Evolutionary conservation across 139 green algal species (phyloP), one percentile per base, ranked within the genome.

Genomic region (Mychonastes homosphaera): DNA sequence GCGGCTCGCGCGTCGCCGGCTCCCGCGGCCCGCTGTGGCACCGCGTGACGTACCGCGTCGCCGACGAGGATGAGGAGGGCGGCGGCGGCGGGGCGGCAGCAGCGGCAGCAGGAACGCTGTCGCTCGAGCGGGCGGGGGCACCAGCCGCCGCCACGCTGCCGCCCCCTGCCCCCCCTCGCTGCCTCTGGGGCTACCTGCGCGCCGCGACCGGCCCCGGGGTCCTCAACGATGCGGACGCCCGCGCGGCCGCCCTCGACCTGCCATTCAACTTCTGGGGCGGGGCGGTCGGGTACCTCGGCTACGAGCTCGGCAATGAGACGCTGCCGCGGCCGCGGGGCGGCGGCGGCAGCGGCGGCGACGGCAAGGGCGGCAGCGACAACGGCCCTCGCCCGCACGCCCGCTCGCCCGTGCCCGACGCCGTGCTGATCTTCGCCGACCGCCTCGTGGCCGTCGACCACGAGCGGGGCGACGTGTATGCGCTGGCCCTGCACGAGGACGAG

Each of bases 191-290:
- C 30, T 84, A 75, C 50, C 62, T 90, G 24, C 36, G 84, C 30
- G 30, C 27, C 9, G 12, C 6, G 9, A 47, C 68, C 32, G 55
- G 53, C 28, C 53, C 73, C 56, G 10, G n/a, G 26, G 65, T 59
- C 35, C 38, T 4, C 19, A 33, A 6, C 6, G 41, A 13, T 5
- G 10, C 19, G 19, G 41, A 15, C 41, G 10, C 8, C 41, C 6
- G 41, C 41, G 56, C 53, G 10, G 68, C 61, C 7, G 62, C 54
- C 13, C 30, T 53, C 3, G 52, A 67, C 18, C 79, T 97, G 55
- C 90, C 90, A 0, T 97, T 97, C 64, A 81, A 96, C 67, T 96
- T 98, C 51, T 88, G 79, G 73, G 87, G 92, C 24, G 92, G 92
- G 1, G 82, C 84, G 26, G 87, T 97, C 9, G 92, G 92, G 15